Evolutionary conservation across 108 stramenopile genomes (phyloP), one percentile per base, ranked within the genome.

Genomic region (Ochromonas danica): DNA sequence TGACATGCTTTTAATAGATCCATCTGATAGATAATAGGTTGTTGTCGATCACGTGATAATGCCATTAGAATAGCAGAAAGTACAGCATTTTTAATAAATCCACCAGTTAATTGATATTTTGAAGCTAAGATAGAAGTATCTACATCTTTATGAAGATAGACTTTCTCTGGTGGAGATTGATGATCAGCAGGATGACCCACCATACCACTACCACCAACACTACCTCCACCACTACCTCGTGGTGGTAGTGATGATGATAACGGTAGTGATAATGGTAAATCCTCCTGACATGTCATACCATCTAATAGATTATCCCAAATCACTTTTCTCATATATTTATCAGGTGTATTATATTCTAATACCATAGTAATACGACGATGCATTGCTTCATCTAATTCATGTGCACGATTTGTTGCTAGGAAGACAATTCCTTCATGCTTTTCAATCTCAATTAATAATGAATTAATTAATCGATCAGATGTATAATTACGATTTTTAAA

Each of bases 51-150:
- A 6, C 71, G 33, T n/a, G 6, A 63, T 42, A 74, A n/a, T 39
- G 71, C 71, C 28, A 38, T 42, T 22, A 81, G 42, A 1, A 65
- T 2, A 28, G 80, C 70, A 1, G 71, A 43, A 0, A 81, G 31
- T 17, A 81, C 65, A 10, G 80, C 80, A 43, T 81, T 81, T 40
- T 81, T 81, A 40, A 81, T 81, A 30, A 81, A 81, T 14, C 80
- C 80, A 1, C 80, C 80, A 14, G 71, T 74, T 27, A 81, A 70
- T 70, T 81, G 39, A 45, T 74, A 81, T 39, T 72, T 36, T 2
- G 31, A 1, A 28, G 71, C 71, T 17, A 81, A 1, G 35, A 70
- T 43, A 6, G 63, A 45, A 27, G 33, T 60, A 14, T 81, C 80
- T 1, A 81, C 71, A 14, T 61, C 17, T 30, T 72, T 35, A 39